These are phyloP conservation scores for Xylariales sp. DNA, from an alignment of 2,329 filamentous ascomycete species.

Conservation along the genomic window DNA sequence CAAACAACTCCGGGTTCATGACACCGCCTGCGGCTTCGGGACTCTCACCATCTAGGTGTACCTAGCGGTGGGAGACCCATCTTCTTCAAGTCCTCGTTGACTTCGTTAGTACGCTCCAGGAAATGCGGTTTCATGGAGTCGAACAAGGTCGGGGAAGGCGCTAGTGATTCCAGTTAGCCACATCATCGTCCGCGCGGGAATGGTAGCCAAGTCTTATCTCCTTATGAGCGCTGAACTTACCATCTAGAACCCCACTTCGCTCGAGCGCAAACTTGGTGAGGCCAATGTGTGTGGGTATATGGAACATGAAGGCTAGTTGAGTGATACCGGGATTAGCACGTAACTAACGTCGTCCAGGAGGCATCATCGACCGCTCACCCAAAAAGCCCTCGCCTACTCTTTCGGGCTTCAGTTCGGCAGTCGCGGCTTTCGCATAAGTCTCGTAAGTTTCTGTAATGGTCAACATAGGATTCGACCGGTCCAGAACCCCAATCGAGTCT, in stretches of 20 bases:
- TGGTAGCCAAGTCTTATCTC: too few species aligned
- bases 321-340: conserved; percentile 1
- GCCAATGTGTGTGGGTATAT: conserved; percentile 19
- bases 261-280: conserved; percentile 20
- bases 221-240: conserved; percentile 11
- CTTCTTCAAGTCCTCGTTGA: conserved; percentile 13
- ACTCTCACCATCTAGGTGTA: conserved; percentile 4
- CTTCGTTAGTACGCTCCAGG: conserved; percentile 15
- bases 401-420: conserved; percentile 15
- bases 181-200: too few species aligned
- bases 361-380: conserved; percentile 13
- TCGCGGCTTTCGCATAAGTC: conserved; percentile 16
- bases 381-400: conserved; percentile 20
- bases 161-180: conserved; percentile 9
- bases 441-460: conserved; percentile 19
- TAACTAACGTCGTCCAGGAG: not conserved
- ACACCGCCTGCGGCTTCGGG: too few species aligned
- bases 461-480: not conserved
- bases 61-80: conserved; percentile 7
- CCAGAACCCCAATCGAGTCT: not conserved
- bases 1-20: too few species aligned
- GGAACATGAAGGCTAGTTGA: conserved; percentile 21
- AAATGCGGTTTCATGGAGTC: conserved; percentile 18
- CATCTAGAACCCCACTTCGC: conserved; percentile 14
- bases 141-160: conserved; percentile 15